A percentile compares a stretch with the other conserved stretches of the same genome.
Conservation (phyloP, 805 yeast species). For the Wickerhamomyces strasburgensis region DNA sequence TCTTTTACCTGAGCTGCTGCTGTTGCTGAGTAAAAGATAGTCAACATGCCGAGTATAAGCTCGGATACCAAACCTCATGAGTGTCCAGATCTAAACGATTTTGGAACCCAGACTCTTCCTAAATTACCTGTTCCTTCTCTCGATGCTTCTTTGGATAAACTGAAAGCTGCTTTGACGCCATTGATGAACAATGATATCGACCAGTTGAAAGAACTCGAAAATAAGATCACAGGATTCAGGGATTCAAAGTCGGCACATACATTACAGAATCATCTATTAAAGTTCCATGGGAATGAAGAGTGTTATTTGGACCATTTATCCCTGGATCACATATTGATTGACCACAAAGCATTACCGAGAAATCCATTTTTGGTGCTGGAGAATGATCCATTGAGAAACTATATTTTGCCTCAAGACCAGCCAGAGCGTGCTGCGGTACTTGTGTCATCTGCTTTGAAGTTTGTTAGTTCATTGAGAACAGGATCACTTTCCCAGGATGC, state of each 20-base stretch:
- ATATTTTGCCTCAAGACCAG: slow-evolving; percentile 53
- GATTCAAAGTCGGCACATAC: slow-evolving; percentile 36
- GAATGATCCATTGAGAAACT: slow-evolving; percentile 63
- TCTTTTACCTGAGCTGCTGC: too few species aligned
- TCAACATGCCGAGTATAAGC: too few species aligned
- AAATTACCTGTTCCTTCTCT: slow-evolving; percentile 59
- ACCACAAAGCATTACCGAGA: slow-evolving; percentile 53
- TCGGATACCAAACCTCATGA: too few species aligned
- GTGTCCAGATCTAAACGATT: too few species aligned
- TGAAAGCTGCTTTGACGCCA: slow-evolving; percentile 56
- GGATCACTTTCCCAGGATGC: slow-evolving; percentile 56
- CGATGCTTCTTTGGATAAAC: slow-evolving; percentile 43
- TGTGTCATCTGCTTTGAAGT: slow-evolving; percentile 61
- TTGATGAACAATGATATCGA: slow-evolving; percentile 50
- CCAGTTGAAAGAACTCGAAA: slow-evolving; percentile 36
- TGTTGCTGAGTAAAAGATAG: too few species aligned
- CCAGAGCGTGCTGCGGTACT: slow-evolving; percentile 63
- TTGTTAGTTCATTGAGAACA: slow-evolving; percentile 52
- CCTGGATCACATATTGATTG: slow-evolving; percentile 33
- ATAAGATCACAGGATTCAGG: slow-evolving; percentile 41
- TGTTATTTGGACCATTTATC: slow-evolving; percentile 51
- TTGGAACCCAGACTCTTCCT: slow-evolving; percentile 31
- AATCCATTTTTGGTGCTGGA: slow-evolving; percentile 73
- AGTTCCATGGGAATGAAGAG: slow-evolving; percentile 38
- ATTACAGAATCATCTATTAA: slow-evolving; percentile 50